phyloP scores from a whole-genome alignment of 1,284 basidiomycete species.

The Leccinum griseonigrum region DNA sequence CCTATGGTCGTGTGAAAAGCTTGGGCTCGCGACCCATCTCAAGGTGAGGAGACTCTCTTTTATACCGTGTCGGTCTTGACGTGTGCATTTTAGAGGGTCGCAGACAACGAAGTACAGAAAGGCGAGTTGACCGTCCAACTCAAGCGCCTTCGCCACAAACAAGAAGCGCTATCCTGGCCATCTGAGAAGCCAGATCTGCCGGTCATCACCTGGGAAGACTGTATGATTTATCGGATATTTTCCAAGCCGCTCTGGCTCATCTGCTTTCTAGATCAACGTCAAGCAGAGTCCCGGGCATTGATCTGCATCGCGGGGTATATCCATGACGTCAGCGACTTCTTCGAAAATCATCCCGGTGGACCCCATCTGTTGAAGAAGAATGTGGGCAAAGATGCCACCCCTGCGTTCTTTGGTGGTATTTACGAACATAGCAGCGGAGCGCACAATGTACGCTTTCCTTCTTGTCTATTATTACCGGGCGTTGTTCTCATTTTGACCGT shows the following conservation, averaged over 20 bases:
- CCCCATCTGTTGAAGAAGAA: conserved; percentile 64
- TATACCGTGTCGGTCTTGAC: not conserved
- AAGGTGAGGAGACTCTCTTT: conserved; percentile 45
- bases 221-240: conserved; percentile 37
- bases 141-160: conserved; percentile 69
- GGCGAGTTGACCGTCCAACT: conserved; percentile 89
- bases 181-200: conserved; percentile 70
- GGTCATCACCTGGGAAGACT: conserved; percentile 81
- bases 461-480: not conserved
- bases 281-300: conserved; percentile 69
- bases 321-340: conserved; percentile 78
- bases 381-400: conserved; percentile 80
- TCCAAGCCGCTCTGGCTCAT: not conserved
- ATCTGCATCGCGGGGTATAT: conserved; percentile 85
- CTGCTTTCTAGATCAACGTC: conserved; percentile 58
- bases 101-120: conserved; percentile 88
- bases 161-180: conserved; percentile 74
- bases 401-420: conserved; percentile 89
- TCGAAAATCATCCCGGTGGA: conserved; percentile 82
- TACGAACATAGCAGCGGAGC: conserved; percentile 90
- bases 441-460: conserved; percentile 59
- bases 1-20: conserved; percentile 59
- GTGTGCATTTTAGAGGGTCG: conserved; percentile 53
- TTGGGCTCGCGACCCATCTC: conserved; percentile 80
- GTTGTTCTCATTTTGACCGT: conserved; percentile 14